Conservation (phyloP, 306 rosid genomes). For the Psophocarpus tetragonolobus region DNA sequence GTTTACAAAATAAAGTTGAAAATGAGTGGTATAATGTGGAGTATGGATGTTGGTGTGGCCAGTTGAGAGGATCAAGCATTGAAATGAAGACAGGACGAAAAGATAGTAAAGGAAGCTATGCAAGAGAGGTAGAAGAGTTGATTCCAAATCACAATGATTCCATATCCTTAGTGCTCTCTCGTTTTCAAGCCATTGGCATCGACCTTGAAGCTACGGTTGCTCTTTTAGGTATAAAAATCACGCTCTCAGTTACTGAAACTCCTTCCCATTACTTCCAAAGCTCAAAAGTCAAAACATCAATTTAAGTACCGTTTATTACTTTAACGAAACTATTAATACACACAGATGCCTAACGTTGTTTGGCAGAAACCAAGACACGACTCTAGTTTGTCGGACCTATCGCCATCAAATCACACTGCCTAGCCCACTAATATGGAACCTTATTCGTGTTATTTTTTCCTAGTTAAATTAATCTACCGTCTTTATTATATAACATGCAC, state of each 20-base stretch:
- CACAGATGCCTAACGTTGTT: conserved; percentile 21
- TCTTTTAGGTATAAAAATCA: conserved; percentile 63
- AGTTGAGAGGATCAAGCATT: conserved; percentile 79
- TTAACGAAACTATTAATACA: background rate
- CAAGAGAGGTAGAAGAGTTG: conserved; percentile 40
- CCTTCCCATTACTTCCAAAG: background rate
- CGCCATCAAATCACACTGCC: background rate
- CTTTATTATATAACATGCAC: too few relatives aligned
- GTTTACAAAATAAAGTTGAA: background rate
- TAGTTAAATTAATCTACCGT: background rate
- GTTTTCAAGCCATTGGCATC: conserved; percentile 69
- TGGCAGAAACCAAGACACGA: conserved; percentile 1
- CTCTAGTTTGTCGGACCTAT: too few relatives aligned
- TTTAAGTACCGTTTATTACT: background rate
- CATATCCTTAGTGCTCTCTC: conserved; percentile 60
- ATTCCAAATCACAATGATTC: conserved; percentile 83
- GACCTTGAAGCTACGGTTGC: conserved; percentile 75
- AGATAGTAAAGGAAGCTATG: conserved; percentile 68
- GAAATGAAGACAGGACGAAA: conserved; percentile 81
- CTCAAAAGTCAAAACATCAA: conserved; percentile 6
- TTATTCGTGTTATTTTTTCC: background rate
- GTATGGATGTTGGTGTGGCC: background rate
- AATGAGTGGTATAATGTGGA: background rate
- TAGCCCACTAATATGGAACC: background rate
- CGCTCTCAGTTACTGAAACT: background rate